phyloP scores from a whole-genome alignment of 2,329 filamentous ascomycete species.

The Hypomyces rosellus region DNA sequence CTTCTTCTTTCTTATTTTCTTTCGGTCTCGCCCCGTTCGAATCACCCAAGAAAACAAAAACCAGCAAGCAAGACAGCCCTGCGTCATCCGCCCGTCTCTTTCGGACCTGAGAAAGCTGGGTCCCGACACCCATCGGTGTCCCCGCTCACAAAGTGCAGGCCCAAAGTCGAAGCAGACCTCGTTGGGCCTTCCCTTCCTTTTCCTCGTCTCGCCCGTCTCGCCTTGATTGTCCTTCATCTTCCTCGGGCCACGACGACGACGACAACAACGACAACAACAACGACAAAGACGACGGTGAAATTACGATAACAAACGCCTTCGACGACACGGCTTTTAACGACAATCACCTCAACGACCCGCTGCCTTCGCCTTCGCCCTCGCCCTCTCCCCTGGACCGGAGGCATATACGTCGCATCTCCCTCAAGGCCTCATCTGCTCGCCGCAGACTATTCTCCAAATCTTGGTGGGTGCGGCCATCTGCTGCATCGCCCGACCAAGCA shows the following conservation, averaged over 20 bases:
- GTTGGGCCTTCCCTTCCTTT: not conserved
- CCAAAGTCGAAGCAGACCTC: not conserved
- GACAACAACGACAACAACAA: not conserved
- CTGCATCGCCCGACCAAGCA: constrained; percentile 1
- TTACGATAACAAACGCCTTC: not conserved
- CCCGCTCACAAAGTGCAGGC: not conserved
- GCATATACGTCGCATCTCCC: not conserved
- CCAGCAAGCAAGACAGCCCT: too few species aligned
- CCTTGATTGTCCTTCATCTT: not conserved
- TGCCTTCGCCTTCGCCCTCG: not conserved
- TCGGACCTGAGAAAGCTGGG: too few species aligned
- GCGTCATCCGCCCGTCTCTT: too few species aligned
- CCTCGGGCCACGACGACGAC: not conserved
- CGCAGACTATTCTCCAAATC: not conserved
- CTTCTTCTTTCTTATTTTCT: too few species aligned
- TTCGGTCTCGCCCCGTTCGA: too few species aligned
- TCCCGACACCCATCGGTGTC: not conserved
- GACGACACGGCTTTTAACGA: not conserved
- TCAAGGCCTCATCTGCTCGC: not conserved
- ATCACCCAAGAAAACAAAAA: too few species aligned
- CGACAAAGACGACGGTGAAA: not conserved
- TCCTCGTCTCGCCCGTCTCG: too few species aligned
- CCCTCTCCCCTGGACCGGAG: not conserved
- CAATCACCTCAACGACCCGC: not conserved
- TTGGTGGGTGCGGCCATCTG: constrained; percentile 3